Percentiles rank a stretch among this genome's conserved stretches.
Conservation (phyloP, 1,284 basidiomycete species). For the Boletus smithii region DNA sequence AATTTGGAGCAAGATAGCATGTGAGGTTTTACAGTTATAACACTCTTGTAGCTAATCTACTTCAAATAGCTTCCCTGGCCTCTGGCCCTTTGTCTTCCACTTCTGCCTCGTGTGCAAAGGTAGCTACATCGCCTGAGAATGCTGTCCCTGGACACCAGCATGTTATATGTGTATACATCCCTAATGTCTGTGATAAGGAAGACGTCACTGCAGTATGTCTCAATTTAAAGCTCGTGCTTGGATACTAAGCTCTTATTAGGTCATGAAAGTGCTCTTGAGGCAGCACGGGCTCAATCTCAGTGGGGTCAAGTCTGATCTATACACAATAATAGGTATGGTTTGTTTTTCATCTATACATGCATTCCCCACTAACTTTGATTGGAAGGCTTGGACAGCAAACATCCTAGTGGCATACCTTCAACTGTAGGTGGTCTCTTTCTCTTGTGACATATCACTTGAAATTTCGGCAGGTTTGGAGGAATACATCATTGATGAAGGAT, state of each 20-base stretch:
- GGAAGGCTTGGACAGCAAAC: constrained; percentile 69
- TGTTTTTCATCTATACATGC: not conserved
- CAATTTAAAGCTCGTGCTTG: not conserved
- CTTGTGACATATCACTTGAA: not conserved
- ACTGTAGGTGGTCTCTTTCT: constrained; percentile 44
- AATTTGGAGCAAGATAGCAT: constrained; percentile 57
- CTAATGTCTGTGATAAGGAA: constrained; percentile 63
- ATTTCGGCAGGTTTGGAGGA: constrained; percentile 59
- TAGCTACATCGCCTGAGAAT: constrained; percentile 55
- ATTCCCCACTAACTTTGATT: not conserved
- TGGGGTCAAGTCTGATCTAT: constrained; percentile 69
- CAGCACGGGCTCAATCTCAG: constrained; percentile 61
- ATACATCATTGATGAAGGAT: constrained; percentile 53
- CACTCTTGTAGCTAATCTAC: constrained; percentile 10
- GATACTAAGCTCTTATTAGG: constrained; percentile 36
- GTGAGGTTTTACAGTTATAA: constrained; percentile 30
- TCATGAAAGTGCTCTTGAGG: constrained; percentile 62
- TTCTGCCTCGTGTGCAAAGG: constrained; percentile 53
- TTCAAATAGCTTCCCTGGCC: constrained; percentile 50
- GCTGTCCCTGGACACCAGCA: constrained; percentile 53
- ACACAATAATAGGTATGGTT: constrained; percentile 53
- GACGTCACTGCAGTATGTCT: constrained; percentile 50
- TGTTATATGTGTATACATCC: constrained; percentile 68
- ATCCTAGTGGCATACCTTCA: constrained; percentile 64
- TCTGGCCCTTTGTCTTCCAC: constrained; percentile 60